Conservation (phyloP, 1,284 basidiomycete species). For the Cryptococcus sp. region DNA sequence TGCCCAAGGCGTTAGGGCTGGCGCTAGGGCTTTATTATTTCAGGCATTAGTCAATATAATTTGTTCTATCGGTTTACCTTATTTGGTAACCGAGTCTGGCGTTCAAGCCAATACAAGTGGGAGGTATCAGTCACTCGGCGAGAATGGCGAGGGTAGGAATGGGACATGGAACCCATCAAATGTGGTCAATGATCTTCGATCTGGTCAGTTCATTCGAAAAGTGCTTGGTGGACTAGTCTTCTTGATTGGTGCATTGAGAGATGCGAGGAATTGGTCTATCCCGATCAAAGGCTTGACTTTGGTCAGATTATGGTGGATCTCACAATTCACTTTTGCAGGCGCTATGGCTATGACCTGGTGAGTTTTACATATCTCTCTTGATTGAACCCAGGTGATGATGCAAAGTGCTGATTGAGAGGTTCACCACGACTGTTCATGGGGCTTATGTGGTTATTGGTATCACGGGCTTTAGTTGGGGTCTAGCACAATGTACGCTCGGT, state of each 20-base stretch:
- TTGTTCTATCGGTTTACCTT: slow-evolving; percentile 68
- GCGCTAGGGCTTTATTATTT: slow-evolving; percentile 76
- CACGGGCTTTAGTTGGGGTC: slow-evolving; percentile 53
- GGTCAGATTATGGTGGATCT: slow-evolving; percentile 38
- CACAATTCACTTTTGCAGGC: slow-evolving; percentile 43
- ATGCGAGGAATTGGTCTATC: slow-evolving; percentile 23
- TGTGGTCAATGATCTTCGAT: slow-evolving; percentile 8
- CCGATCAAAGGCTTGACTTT: slow-evolving; percentile 44
- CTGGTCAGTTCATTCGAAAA: slow-evolving; percentile 7
- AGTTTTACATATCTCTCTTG: slow-evolving; percentile 14
- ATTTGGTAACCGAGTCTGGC: slow-evolving; percentile 55
- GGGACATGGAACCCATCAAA: slow-evolving; percentile 29
- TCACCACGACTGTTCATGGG: slow-evolving; percentile 43
- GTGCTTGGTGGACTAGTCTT: slow-evolving; percentile 6
- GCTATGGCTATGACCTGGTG: slow-evolving; percentile 48
- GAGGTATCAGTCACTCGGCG: slow-evolving; percentile 14
- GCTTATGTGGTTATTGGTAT: slow-evolving; percentile 51
- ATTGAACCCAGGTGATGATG: too few species aligned
- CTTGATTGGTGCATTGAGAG: slow-evolving; percentile 16
- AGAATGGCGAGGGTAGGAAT: slow-evolving; percentile 4
- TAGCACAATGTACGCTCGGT: slow-evolving; percentile 47
- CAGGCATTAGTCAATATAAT: slow-evolving; percentile 66
- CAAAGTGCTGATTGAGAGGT: slow-evolving; percentile 16
- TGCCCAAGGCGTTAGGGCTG: slow-evolving; percentile 70
- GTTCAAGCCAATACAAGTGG: slow-evolving; percentile 17